Evolutionary conservation across 371 early-diverging fungal species (phyloP).

Genomic region (Mortierella sp.): DNA sequence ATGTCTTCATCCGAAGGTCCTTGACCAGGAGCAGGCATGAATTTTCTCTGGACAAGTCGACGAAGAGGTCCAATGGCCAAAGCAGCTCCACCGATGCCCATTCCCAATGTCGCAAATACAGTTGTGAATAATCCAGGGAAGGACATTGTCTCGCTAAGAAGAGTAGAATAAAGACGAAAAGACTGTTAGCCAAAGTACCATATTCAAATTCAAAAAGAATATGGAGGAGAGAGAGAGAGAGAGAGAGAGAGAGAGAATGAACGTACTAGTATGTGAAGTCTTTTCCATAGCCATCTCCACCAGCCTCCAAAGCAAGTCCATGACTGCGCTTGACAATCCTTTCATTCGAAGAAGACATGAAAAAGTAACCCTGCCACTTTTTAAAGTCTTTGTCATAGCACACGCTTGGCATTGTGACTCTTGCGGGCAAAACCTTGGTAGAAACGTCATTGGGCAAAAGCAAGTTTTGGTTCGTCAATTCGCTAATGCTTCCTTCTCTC

Average conservation of each 20-base stretch:
- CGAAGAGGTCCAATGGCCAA: constrained; percentile 52
- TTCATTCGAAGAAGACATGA: constrained; percentile 68
- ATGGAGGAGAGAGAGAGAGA: background rate
- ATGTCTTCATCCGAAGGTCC: constrained; percentile 68
- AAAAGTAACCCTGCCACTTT: constrained; percentile 70
- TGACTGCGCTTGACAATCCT: constrained; percentile 66
- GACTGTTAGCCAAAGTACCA: background rate
- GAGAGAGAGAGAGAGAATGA: constrained; percentile 3
- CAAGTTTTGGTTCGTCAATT: constrained; percentile 57
- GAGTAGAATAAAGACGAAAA: background rate
- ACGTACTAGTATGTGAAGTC: constrained; percentile 62
- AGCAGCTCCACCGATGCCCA: constrained; percentile 40
- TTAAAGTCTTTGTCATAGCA: constrained; percentile 58
- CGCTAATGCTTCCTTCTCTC: constrained; percentile 4
- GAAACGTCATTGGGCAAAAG: constrained; percentile 55
- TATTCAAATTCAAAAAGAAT: background rate
- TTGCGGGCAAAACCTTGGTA: constrained; percentile 39
- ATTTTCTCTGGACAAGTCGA: constrained; percentile 54
- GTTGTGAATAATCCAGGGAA: constrained; percentile 52
- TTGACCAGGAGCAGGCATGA: constrained; percentile 65
- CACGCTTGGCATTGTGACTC: constrained; percentile 53
- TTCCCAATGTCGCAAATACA: constrained; percentile 47
- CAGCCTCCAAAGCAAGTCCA: constrained; percentile 56
- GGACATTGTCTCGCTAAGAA: constrained; percentile 63
- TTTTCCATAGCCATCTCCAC: constrained; percentile 40